A percentile compares a stretch with the other conserved stretches of the same genome.
These are phyloP conservation scores for Colletotrichum sp. DNA, from an alignment of 2,329 filamentous ascomycete genomes.

Conservation along the genomic window DNA sequence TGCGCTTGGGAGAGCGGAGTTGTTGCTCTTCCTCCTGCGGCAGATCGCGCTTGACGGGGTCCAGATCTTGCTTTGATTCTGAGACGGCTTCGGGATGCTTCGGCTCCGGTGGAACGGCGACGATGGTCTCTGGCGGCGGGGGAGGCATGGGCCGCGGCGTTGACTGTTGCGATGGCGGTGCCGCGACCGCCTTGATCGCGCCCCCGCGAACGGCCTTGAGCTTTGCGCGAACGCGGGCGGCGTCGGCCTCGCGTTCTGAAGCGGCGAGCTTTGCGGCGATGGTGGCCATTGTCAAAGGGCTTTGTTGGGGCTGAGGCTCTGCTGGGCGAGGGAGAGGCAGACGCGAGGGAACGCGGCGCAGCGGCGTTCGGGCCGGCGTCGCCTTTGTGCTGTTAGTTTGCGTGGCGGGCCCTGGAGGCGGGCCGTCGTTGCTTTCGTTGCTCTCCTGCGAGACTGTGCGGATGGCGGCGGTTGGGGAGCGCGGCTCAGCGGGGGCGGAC, in stretches of 20 bases:
- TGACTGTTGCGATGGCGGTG: slow-evolving; percentile 30
- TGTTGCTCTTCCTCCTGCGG: background rate
- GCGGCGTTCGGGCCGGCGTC: slow-evolving; percentile 14
- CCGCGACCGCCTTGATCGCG: slow-evolving; percentile 31
- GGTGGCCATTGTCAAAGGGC: slow-evolving; percentile 64
- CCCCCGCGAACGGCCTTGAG: slow-evolving; percentile 57
- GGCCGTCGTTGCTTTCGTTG: slow-evolving; percentile 24
- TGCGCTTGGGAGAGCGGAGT: slow-evolving; percentile 44
- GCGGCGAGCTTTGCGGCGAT: slow-evolving; percentile 70
- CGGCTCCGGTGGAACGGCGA: background rate
- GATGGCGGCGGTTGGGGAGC: background rate
- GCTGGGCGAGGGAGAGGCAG: slow-evolving; percentile 39
- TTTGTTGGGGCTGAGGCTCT: slow-evolving; percentile 53
- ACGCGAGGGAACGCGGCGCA: slow-evolving; percentile 33
- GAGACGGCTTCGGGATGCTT: background rate
- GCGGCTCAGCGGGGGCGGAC: background rate
- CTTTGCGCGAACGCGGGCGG: slow-evolving; percentile 67
- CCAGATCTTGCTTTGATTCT: slow-evolving; percentile 30
- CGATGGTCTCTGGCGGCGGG: slow-evolving; percentile 6
- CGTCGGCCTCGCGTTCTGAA: slow-evolving; percentile 68
- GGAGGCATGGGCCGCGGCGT: slow-evolving; percentile 22
- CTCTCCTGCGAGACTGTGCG: slow-evolving; percentile 15
- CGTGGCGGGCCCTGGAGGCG: slow-evolving; percentile 25
- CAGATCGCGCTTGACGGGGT: slow-evolving; percentile 40
- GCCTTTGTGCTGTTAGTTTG: slow-evolving; percentile 9